A percentile compares a stretch with the other conserved stretches of the same genome.
phyloP scores from a whole-genome alignment of 164 flowering plant species.

The Kalanchoe fedtschenkoi region DNA sequence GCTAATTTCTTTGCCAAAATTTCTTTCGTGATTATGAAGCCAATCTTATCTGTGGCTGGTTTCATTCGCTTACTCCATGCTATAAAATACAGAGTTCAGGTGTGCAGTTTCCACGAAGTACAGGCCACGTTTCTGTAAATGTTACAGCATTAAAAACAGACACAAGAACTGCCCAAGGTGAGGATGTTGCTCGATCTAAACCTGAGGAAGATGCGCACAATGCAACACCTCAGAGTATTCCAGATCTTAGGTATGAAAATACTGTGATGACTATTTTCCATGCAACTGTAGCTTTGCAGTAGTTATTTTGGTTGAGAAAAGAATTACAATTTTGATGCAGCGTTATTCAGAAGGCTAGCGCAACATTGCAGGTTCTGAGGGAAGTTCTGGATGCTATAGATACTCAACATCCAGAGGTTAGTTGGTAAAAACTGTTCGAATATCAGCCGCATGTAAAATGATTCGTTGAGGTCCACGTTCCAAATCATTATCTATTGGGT shows the following conservation, averaged over 20 bases:
- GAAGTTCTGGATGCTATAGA: slow-evolving; percentile 82
- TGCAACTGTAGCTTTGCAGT: neutral
- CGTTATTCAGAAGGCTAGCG: slow-evolving; percentile 70
- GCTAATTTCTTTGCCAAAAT: neutral
- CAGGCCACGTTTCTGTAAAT: slow-evolving; percentile 24
- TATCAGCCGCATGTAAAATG: neutral
- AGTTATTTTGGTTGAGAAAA: neutral
- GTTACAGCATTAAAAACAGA: slow-evolving; percentile 15
- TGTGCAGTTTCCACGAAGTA: slow-evolving; percentile 67
- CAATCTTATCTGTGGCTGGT: neutral
- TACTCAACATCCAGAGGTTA: slow-evolving; percentile 68
- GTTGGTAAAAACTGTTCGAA: neutral
- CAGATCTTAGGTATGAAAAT: slow-evolving; percentile 63
- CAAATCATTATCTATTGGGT: neutral
- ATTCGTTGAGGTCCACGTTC: neutral
- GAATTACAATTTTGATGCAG: slow-evolving; percentile 25
- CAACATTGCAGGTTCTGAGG: slow-evolving; percentile 71
- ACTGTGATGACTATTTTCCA: neutral
- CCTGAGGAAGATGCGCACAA: slow-evolving; percentile 23
- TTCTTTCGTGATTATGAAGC: neutral
- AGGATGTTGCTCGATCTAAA: slow-evolving; percentile 26
- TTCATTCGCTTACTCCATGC: neutral
- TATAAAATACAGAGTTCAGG: slow-evolving; percentile 57
- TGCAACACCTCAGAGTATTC: slow-evolving; percentile 27
- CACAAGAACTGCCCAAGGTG: slow-evolving; percentile 19